These are phyloP conservation scores for Colletotrichum eleusines DNA, from an alignment of 2,329 filamentous ascomycete species.

Conservation along the genomic window DNA sequence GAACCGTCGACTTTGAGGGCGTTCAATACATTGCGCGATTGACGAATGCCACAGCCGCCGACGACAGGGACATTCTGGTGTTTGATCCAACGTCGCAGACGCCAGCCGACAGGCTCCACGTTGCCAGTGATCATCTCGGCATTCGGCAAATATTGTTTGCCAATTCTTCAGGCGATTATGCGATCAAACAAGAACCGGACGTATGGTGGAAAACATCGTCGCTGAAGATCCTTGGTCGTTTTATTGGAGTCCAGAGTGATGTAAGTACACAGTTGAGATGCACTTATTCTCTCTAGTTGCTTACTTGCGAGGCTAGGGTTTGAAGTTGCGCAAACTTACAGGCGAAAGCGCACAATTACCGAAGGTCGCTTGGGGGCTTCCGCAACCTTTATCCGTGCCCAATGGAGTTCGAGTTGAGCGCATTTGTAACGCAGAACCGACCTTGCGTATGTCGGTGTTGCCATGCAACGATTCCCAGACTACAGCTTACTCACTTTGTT, in stretches of 20 bases:
- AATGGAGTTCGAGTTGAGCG: background rate
- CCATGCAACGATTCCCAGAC: slow-evolving; percentile 11
- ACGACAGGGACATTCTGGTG: background rate
- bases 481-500: slow-evolving; percentile 20
- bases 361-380: background rate
- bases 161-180: background rate
- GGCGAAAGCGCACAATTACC: background rate
- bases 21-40: slow-evolving; percentile 19
- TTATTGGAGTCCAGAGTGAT: slow-evolving; percentile 1
- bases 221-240: slow-evolving; percentile 5
- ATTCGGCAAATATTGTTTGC: slow-evolving; percentile 4
- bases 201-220: slow-evolving; percentile 12
- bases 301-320: slow-evolving; percentile 4
- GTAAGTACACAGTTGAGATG: background rate
- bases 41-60: slow-evolving; percentile 4
- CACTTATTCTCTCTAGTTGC: background rate
- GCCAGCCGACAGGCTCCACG: slow-evolving; percentile 5
- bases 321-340: slow-evolving; percentile 9
- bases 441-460: background rate
- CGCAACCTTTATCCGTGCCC: background rate
- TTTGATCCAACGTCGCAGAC: slow-evolving; percentile 14
- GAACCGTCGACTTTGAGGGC: slow-evolving; percentile 19
- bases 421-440: background rate
- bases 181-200: slow-evolving; percentile 5
- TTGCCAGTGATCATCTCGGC: slow-evolving; percentile 24